These are phyloP conservation scores for Solanum hybrid DNA, from an alignment of 305 asterid species.

Conservation along the genomic window DNA sequence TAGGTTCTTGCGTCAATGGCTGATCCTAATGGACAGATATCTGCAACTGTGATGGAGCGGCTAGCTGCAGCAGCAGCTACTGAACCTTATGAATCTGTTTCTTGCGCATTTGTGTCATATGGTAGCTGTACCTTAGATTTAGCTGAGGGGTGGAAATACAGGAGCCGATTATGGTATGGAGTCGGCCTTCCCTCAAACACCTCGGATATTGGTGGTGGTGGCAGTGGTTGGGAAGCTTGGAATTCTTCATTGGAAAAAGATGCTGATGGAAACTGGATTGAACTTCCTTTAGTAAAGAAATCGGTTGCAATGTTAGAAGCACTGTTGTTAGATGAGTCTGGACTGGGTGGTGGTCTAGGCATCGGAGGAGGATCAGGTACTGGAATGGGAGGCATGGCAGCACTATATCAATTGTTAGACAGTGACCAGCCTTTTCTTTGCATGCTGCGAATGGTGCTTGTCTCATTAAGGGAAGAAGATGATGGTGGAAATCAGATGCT, in stretches of 20 bases:
- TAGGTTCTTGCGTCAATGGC: constrained; percentile 95
- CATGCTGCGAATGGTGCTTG: constrained; percentile 98
- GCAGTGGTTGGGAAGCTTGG: constrained; percentile 99
- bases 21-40: constrained; percentile 82
- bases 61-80: constrained; percentile 95
- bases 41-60: constrained; percentile 84
- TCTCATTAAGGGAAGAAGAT: constrained; percentile 90
- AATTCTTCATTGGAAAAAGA: constrained; percentile 82
- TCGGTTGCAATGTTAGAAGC: constrained; percentile 97
- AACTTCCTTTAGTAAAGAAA: constrained; percentile 83
- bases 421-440: constrained; percentile 98
- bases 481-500: constrained; percentile 72
- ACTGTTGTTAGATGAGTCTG: constrained; percentile 87
- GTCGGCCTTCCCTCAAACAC: constrained; percentile 62
- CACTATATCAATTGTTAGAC: constrained; percentile 90
- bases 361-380: constrained; percentile 99
- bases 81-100: constrained; percentile 95
- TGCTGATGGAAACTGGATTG: constrained; percentile 82
- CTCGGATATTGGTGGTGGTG: constrained; percentile 76
- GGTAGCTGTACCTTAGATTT: constrained; percentile 85
- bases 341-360: constrained; percentile 97
- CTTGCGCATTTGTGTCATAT: constrained; percentile 89
- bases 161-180: constrained; percentile 96
- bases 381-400: constrained; percentile 99
- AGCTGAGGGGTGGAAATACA: constrained; percentile 95